Evolutionary conservation across 768 basidiomycete genomes (phyloP), one percentile per base, ranked within the genome.

Genomic region (Termitomyces sp.): DNA sequence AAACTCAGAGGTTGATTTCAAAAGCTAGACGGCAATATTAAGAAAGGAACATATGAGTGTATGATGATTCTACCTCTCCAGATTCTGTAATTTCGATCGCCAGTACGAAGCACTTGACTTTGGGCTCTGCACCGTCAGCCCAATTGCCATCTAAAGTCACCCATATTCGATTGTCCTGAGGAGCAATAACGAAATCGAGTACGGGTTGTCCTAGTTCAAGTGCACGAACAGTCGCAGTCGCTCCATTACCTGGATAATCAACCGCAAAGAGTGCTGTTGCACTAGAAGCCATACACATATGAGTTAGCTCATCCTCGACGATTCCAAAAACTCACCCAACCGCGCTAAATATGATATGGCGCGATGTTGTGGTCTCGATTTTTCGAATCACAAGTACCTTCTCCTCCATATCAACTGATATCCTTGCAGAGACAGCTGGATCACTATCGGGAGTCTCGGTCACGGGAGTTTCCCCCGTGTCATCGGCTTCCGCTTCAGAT

Each of bases 241-340:
- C 43, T 58, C 61, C 51, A 40, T 60, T 45, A 44, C 58, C 46
- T 54, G 70, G 57, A 65, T 67, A 69, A 61, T 70, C 55, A 59
- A 65, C 68, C 47, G 69, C 74, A 66, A 90, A 92, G 10, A 93
- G 62, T 0, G 89, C 88, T 1, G 85, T 83, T 3, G 82, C 80
- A 19, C 90, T 92, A 53, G 46, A 40, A 24, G 45, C 21, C 35
- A 21, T 7, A 28, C 2, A 28, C 2, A 22, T 42, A 12, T 10
- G 38, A 34, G 41, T 43, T 35, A 38, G 10, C 35, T n/a, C 6
- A 44, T 30, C 37, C n/a, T 43, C 32, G n/a, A 21, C 9, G 15
- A 30, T 19, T 3, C 12, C 9, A 42, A 14, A 8, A 34, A 32
- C 84, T 45, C 62, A 93, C 91, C 91, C 90, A 51, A 89, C 76